phyloP scores from a whole-genome alignment of 1,284 basidiomycete species.

The Dichomitus squalens region DNA sequence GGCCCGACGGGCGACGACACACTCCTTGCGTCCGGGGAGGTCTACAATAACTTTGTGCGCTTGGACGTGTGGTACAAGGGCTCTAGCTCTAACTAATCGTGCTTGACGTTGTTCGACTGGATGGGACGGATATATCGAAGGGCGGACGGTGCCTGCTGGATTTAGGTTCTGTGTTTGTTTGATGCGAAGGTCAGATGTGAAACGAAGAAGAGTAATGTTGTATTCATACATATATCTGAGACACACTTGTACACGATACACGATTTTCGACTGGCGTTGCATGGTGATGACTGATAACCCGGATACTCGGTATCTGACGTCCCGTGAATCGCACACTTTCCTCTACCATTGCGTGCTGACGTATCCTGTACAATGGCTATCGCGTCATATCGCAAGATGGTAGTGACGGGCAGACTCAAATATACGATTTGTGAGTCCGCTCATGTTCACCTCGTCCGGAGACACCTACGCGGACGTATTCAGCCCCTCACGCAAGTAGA shows the following conservation, averaged over 20 bases:
- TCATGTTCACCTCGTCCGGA: too few relatives aligned
- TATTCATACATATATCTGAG: not conserved
- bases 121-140: too few relatives aligned
- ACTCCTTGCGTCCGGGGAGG: constrained; percentile 36
- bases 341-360: too few relatives aligned
- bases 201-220: not conserved
- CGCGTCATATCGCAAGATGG: too few relatives aligned
- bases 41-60: constrained; percentile 39
- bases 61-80: constrained; percentile 35
- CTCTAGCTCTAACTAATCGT: not conserved
- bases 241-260: not conserved
- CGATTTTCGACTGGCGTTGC: not conserved
- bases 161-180: not conserved
- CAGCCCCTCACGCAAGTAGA: too few relatives aligned
- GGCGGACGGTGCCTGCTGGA: not conserved
- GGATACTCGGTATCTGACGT: too few relatives aligned
- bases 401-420: too few relatives aligned
- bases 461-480: too few relatives aligned
- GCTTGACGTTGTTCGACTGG: too few relatives aligned
- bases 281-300: not conserved
- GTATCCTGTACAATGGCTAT: too few relatives aligned
- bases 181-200: not conserved
- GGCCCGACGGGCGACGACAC: constrained; percentile 34
- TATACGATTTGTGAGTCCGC: too few relatives aligned
- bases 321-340: too few relatives aligned